These are phyloP conservation scores for Paramarasmius palmivorus DNA, from an alignment of 1,284 basidiomycete genomes.

Conservation along the genomic window DNA sequence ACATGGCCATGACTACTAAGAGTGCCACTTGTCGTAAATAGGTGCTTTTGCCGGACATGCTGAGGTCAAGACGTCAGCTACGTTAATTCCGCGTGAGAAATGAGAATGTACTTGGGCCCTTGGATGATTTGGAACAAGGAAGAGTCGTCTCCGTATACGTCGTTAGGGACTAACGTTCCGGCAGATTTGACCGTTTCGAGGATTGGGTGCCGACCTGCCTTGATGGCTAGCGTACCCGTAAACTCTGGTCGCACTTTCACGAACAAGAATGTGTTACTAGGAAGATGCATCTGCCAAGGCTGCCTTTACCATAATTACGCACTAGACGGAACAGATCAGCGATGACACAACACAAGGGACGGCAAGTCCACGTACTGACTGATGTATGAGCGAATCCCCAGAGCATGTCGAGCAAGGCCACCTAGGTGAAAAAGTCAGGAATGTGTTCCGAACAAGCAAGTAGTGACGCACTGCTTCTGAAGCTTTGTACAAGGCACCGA, in stretches of 20 bases:
- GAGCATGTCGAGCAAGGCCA: slow-evolving; percentile 84
- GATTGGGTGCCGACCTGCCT: slow-evolving; percentile 83
- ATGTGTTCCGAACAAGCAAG: not conserved
- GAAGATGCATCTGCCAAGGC: not conserved
- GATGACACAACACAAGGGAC: slow-evolving; percentile 8
- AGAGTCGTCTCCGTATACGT: slow-evolving; percentile 80
- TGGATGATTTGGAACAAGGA: slow-evolving; percentile 88
- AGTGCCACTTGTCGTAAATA: slow-evolving; percentile 88
- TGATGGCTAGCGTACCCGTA: slow-evolving; percentile 82
- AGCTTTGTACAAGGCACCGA: slow-evolving; percentile 80
- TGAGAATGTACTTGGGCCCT: slow-evolving; percentile 80
- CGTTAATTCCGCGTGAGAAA: not conserved
- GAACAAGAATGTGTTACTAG: not conserved
- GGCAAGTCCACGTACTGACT: slow-evolving; percentile 53
- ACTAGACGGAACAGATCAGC: slow-evolving; percentile 39
- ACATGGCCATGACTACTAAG: slow-evolving; percentile 83
- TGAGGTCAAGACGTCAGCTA: slow-evolving; percentile 26
- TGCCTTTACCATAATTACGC: slow-evolving; percentile 62
- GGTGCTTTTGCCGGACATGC: slow-evolving; percentile 94
- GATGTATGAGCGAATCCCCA: slow-evolving; percentile 84
- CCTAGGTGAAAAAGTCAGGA: slow-evolving; percentile 35
- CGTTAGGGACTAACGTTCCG: slow-evolving; percentile 80
- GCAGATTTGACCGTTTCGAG: slow-evolving; percentile 73
- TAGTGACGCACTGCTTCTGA: slow-evolving; percentile 73
- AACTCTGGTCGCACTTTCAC: slow-evolving; percentile 82